phyloP scores from a whole-genome alignment of 1,139 yeast genomes.

The Diutina sp. region DNA sequence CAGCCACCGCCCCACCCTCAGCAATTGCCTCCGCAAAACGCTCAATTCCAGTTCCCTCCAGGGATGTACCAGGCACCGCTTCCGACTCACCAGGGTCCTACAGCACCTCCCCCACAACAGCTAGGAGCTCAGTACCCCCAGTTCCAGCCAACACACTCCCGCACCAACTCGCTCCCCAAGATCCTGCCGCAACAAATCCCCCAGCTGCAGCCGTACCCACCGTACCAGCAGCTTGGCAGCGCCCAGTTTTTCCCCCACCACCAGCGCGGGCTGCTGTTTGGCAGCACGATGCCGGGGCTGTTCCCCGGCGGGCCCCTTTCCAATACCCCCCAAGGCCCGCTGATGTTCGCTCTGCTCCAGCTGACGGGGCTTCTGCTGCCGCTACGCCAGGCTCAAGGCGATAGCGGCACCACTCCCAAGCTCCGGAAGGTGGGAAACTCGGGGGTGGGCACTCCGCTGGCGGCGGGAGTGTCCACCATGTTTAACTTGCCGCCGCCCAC shows the following conservation, averaged over 20 bases:
- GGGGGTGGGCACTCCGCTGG: neutral
- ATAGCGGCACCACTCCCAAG: constrained; percentile 18
- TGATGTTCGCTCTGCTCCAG: neutral
- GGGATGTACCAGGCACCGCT: neutral
- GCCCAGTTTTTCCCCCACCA: neutral
- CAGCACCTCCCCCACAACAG: neutral
- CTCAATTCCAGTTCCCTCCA: neutral
- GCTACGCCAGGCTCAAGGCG: neutral
- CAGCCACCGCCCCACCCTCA: neutral
- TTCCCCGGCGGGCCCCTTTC: neutral
- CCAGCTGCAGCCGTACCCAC: neutral
- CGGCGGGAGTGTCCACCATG: constrained; percentile 5
- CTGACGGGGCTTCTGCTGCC: neutral
- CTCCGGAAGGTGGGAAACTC: constrained; percentile 19
- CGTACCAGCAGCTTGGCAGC: neutral
- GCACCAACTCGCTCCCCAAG: constrained; percentile 1
- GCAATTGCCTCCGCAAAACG: neutral
- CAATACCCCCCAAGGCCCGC: neutral
- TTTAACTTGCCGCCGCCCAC: constrained; percentile 20
- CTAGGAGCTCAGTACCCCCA: neutral
- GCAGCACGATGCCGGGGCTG: neutral
- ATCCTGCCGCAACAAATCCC: constrained; percentile 1
- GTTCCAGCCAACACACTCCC: neutral
- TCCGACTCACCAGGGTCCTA: neutral
- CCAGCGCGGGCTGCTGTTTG: neutral